Base-by-base conservation (phyloP, 495 filamentous ascomycete species). In the Penicillium tannophilum region DNA sequence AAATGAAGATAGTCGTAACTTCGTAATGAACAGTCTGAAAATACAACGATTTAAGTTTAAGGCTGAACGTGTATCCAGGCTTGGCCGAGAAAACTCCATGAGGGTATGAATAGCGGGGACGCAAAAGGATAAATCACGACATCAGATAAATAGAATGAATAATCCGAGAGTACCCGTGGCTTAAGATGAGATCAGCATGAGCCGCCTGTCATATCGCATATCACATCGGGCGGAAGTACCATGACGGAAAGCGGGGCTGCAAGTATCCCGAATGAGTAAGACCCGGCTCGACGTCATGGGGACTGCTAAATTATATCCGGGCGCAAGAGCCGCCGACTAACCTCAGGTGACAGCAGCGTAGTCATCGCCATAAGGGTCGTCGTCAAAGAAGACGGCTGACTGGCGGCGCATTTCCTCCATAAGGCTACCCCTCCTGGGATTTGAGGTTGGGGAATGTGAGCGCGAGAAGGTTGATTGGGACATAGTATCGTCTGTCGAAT, bases 361-460 rank as follows among this genome's bases (percentile, higher is more conserved):
- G 20, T 71, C 73, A 31, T 75, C 72, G 20, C 63, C 69, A 46
- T 72, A 77, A 10, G 72, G 52, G 56, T 79, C 80, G 65, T 86
- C 83, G 52, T 86, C 84, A 59, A 84, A 84, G 62, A 89, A 87
- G 1, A 88, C 85, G 6, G 79, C 76, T 43, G 81, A 81, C 68
- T 88, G 86, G 52, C 85, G 71, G 42, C 77, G 71, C 41, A 88
- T 67, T 66, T 89, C 86, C 60, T 84, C 77, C 41, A 89, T 73
- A 19, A 87, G 62, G 59, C 77, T 82, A n/a, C 73, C 74, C 54
- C 73, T 66, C 19, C 51, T 72, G 56, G 53, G 64, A 63, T 30
- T 42, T 60, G 16, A 46, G 17, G 39, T 55, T 33, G 63, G 63
- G 54, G 64, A 62, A 26, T 63, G 62, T 59, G 67, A 54, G 33